Evolutionary conservation across 108 stramenopile species (phyloP).

Genomic region (Pseudonitzschia pungens): DNA sequence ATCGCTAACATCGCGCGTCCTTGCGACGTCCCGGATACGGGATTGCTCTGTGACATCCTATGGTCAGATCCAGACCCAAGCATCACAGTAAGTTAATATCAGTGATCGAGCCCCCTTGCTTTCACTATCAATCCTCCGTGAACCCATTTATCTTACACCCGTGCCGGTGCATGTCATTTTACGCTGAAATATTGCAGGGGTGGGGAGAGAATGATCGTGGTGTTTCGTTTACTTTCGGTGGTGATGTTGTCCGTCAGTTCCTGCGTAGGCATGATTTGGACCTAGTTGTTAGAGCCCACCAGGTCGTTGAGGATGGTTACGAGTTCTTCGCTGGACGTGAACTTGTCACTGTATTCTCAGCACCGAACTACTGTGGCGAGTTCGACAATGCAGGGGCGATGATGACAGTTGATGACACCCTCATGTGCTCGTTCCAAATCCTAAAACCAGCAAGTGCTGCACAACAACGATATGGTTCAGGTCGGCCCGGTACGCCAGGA

Average conservation of each 20-base stretch:
- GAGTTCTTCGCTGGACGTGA: slow-evolving; percentile 98
- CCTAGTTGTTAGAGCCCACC: slow-evolving; percentile 97
- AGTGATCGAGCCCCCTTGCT: not conserved
- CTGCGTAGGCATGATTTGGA: slow-evolving; percentile 98
- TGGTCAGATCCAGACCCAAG: slow-evolving; percentile 98
- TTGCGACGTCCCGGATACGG: slow-evolving; percentile 98
- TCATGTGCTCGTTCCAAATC: slow-evolving; percentile 97
- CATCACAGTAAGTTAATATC: slow-evolving; percentile 76
- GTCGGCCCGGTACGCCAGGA: slow-evolving; percentile 74
- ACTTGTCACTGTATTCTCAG: slow-evolving; percentile 96
- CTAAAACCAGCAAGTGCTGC: slow-evolving; percentile 89
- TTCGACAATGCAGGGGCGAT: slow-evolving; percentile 99
- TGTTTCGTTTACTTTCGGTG: slow-evolving; percentile 99
- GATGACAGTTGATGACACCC: slow-evolving; percentile 96
- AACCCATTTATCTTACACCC: not conserved
- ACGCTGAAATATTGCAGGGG: slow-evolving; percentile 46
- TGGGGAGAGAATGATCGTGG: slow-evolving; percentile 99
- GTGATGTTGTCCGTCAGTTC: slow-evolving; percentile 98
- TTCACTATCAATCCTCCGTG: not conserved
- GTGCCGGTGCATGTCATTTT: not conserved
- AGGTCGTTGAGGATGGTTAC: slow-evolving; percentile 99
- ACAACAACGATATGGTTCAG: slow-evolving; percentile 65
- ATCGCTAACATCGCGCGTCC: slow-evolving; percentile 95
- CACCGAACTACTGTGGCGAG: slow-evolving; percentile 99
- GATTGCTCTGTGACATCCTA: slow-evolving; percentile 97